Evolutionary conservation across 2,329 filamentous ascomycete species (phyloP).

Genomic region (Nothopassalora personata): DNA sequence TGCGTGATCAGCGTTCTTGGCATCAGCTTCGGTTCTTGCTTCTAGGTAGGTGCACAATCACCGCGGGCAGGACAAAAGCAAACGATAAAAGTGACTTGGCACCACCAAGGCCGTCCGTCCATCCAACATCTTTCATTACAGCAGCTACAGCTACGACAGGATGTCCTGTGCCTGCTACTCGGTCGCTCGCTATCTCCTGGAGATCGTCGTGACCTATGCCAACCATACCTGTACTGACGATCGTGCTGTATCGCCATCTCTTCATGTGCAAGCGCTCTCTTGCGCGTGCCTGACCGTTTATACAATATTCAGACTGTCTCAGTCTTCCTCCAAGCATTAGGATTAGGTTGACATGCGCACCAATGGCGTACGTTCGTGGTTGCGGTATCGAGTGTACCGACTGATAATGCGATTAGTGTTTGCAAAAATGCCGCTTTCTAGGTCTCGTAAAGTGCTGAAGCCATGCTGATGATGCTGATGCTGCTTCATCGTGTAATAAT

Average conservation of each 20-base stretch:
- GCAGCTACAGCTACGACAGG: background rate
- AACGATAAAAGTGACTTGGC: background rate
- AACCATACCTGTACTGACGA: background rate
- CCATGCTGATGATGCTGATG: background rate
- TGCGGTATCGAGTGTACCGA: background rate
- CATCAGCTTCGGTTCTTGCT: background rate
- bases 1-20: background rate
- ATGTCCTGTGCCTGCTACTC: background rate
- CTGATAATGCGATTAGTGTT: background rate
- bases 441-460: background rate
- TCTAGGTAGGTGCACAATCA: background rate
- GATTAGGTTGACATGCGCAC: background rate
- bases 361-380: background rate
- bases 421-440: background rate
- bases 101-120: background rate
- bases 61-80: background rate
- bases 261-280: background rate
- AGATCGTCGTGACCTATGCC: background rate
- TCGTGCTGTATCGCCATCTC: background rate
- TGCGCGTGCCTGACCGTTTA: background rate
- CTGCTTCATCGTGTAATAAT: slow-evolving; percentile 63
- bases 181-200: background rate
- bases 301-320: background rate
- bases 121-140: background rate
- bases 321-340: background rate